Conservation (phyloP, 2,329 filamentous ascomycete genomes). For the Ophiostoma sp. region DNA sequence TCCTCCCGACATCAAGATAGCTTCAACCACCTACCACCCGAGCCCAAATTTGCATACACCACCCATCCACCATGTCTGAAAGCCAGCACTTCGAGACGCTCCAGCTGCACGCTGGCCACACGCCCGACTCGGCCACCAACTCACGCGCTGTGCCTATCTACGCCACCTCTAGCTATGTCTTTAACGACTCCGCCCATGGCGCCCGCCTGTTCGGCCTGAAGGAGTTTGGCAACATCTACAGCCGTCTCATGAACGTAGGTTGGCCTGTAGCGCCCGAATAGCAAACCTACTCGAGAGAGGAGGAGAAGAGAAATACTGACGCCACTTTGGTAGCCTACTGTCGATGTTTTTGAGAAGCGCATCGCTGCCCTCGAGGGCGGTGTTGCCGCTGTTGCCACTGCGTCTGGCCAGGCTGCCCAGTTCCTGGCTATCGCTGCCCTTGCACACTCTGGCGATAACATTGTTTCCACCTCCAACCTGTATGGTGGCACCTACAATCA, state of each 20-base stretch:
- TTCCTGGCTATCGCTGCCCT: conserved; percentile 84
- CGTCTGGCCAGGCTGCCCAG: conserved; percentile 85
- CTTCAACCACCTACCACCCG: too few species aligned
- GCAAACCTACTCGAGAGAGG: background rate
- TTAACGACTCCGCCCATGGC: conserved; percentile 94
- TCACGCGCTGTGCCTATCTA: conserved; percentile 93
- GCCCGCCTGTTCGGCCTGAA: conserved; percentile 94
- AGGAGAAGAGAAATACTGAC: background rate
- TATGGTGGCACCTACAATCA: conserved; percentile 98
- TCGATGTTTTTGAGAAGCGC: conserved; percentile 93
- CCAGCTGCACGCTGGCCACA: conserved; percentile 78
- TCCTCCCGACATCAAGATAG: too few species aligned
- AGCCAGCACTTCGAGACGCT: conserved; percentile 69
- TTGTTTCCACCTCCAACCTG: conserved; percentile 81
- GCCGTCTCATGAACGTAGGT: conserved; percentile 73
- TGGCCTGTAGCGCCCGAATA: background rate
- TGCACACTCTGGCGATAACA: conserved; percentile 86
- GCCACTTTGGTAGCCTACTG: conserved; percentile 61
- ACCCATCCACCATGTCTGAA: conserved; percentile 38
- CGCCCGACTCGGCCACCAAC: conserved; percentile 74
- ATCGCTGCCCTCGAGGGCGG: conserved; percentile 94
- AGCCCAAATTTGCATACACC: background rate
- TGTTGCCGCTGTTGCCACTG: conserved; percentile 73
- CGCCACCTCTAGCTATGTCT: conserved; percentile 84
- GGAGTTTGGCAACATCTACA: conserved; percentile 97